A percentile compares a stretch with the other conserved stretches of the same genome.
phyloP scores from a whole-genome alignment of 306 rosid genomes.

The Lagenaria siceraria region DNA sequence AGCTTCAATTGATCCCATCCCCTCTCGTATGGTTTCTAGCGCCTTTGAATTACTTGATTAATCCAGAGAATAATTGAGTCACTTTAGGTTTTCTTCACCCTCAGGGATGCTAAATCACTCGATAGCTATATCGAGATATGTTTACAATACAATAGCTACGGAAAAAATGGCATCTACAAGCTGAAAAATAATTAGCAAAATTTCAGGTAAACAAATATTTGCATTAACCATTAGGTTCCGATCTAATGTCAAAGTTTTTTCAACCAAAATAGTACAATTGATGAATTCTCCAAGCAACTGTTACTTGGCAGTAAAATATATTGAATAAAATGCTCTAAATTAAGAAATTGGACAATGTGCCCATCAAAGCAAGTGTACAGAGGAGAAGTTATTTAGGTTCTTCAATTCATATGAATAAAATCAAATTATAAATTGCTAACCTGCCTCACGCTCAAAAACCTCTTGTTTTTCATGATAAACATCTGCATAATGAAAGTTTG shows the following conservation, averaged over 20 bases:
- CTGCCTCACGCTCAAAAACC: slow-evolving; percentile 85
- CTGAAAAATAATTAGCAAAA: background rate
- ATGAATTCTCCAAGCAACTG: background rate
- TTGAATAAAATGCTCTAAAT: background rate
- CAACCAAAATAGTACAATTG: background rate
- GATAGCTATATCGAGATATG: background rate
- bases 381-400: background rate
- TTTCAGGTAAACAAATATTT: background rate
- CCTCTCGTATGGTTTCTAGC: too few species aligned
- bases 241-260: background rate
- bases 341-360: background rate
- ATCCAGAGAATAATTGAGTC: background rate
- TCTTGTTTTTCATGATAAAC: slow-evolving; percentile 83
- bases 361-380: background rate
- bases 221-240: background rate
- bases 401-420: background rate
- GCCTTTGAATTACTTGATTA: background rate
- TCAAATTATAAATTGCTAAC: background rate
- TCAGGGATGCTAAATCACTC: background rate
- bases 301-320: background rate
- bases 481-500: slow-evolving; percentile 31
- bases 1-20: too few species aligned
- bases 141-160: background rate
- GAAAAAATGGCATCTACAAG: background rate
- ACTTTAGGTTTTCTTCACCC: background rate